Base-by-base conservation (phyloP, 164 flowering plant species). In the Macadamia tetraphylla region DNA sequence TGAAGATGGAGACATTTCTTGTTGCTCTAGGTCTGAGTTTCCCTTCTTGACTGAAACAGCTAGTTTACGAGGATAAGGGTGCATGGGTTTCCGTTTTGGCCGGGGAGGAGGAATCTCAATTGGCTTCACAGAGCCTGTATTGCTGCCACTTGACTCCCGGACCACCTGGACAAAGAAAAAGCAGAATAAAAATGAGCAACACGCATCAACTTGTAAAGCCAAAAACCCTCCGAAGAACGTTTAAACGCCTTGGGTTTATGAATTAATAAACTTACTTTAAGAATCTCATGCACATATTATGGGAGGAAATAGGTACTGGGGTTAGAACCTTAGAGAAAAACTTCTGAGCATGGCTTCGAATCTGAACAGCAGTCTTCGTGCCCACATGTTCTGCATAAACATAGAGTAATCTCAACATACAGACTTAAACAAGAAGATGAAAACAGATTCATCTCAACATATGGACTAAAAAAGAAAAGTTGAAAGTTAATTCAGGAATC, bases 281-380 rank as follows among this genome's bases (percentile, higher is more conserved):
- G 55, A 44, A 66, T 59, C 68, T 48, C 70, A 62, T 56, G 71
- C 23, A 64, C 62, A 68, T 58, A 60, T 29, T 58, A 71, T 63
- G 63, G 68, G 62, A 71, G 69, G 66, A 64, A 69, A 65, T 63
- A 60, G 76, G 57, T 62, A 42, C 64, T 70, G 73, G 64, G 62
- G 13, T 15, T 70, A 70, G 62, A 68, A 91, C 97, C 97, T 91
- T 89, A 48, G 95, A 85, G 77, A 91, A 91, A 72, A 91, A 89
- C 72, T 91, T 91, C 72, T 91, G 97, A 62, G 97, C 97, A 83
- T 91, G 97, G 75, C 97, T 91, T 71, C 97, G 86, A 63, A 91
- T 91, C 75, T 91, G 97, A 79, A 91, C 93, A 3, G 97, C 93
- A 67, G 93, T 91, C 80, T 91, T 91, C 53, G 90, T 81, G 48